Conservation (phyloP, 768 basidiomycete species). For the Boletus subcaerulescens region DNA sequence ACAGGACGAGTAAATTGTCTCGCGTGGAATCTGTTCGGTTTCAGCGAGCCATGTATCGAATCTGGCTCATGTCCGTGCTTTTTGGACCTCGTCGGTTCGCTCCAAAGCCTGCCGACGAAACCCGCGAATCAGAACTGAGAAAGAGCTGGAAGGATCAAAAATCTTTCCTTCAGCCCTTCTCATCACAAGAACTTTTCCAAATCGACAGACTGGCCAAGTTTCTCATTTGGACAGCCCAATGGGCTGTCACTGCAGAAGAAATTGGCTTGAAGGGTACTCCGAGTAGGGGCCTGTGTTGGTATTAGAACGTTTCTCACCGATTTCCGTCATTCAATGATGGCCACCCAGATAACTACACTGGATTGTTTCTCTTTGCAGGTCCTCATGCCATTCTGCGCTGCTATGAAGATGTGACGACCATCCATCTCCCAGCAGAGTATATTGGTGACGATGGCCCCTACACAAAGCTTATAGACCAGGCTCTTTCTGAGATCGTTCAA, state of each 20-base stretch:
- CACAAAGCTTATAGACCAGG: background rate
- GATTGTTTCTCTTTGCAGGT: constrained; percentile 10
- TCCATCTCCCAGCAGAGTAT: background rate
- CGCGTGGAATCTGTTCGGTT: constrained; percentile 31
- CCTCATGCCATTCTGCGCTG: constrained; percentile 7
- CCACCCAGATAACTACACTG: background rate
- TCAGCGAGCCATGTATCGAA: constrained; percentile 27
- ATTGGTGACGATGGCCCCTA: background rate
- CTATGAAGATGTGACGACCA: background rate
- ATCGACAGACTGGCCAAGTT: background rate
- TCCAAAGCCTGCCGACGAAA: background rate
- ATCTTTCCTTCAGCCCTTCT: constrained; percentile 1
- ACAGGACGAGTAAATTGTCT: constrained; percentile 27
- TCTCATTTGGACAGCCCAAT: background rate
- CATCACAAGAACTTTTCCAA: constrained; percentile 1
- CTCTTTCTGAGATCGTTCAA: background rate
- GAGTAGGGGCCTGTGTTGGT: background rate
- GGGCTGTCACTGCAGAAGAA: background rate
- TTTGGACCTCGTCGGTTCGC: constrained; percentile 1
- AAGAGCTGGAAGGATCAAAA: constrained; percentile 1
- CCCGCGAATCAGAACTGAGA: background rate
- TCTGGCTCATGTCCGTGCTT: constrained; percentile 21
- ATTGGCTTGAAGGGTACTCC: background rate
- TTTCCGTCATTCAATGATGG: background rate
- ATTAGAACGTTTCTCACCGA: background rate